These are phyloP conservation scores for Candida lessepsii DNA, from an alignment of 805 yeast genomes.

Conservation along the genomic window DNA sequence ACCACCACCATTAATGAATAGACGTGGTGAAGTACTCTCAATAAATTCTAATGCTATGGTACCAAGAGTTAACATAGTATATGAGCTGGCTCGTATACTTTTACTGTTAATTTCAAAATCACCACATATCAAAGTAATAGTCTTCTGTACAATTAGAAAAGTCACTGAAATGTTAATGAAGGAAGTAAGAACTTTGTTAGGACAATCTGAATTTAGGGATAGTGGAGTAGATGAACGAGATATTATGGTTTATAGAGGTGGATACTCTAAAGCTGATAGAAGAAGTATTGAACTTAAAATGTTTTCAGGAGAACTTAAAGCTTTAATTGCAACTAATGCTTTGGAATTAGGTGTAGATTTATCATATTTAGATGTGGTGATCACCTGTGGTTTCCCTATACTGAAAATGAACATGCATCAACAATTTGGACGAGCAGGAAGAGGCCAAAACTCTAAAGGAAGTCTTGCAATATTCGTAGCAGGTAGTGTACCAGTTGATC, in stretches of 20 bases:
- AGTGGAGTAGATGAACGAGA: slow-evolving; percentile 42
- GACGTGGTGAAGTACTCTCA: slow-evolving; percentile 45
- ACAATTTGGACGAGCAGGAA: slow-evolving; percentile 96
- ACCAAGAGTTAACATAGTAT: slow-evolving; percentile 63
- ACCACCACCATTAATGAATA: slow-evolving; percentile 65
- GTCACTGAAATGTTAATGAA: slow-evolving; percentile 88
- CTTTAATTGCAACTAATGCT: slow-evolving; percentile 93
- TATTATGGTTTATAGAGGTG: slow-evolving; percentile 93
- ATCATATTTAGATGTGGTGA: slow-evolving; percentile 86
- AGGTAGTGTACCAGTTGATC: slow-evolving; percentile 81
- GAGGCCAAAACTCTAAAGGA: slow-evolving; percentile 67
- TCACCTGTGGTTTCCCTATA: slow-evolving; percentile 90
- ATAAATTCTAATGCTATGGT: slow-evolving; percentile 12
- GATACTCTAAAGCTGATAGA: slow-evolving; percentile 83
- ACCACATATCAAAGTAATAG: slow-evolving; percentile 72
- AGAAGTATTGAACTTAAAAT: slow-evolving; percentile 84
- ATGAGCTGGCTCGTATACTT: slow-evolving; percentile 73
- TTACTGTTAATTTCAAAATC: slow-evolving; percentile 57
- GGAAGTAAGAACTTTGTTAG: slow-evolving; percentile 62
- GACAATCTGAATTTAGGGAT: slow-evolving; percentile 42
- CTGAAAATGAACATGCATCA: slow-evolving; percentile 87
- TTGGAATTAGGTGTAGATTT: slow-evolving; percentile 94
- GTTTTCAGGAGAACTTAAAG: slow-evolving; percentile 83
- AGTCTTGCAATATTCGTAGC: slow-evolving; percentile 84
- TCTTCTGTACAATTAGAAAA: slow-evolving; percentile 83